These are phyloP conservation scores for Fusarium nodosum DNA, from an alignment of 2,329 filamentous ascomycete species.

Conservation along the genomic window DNA sequence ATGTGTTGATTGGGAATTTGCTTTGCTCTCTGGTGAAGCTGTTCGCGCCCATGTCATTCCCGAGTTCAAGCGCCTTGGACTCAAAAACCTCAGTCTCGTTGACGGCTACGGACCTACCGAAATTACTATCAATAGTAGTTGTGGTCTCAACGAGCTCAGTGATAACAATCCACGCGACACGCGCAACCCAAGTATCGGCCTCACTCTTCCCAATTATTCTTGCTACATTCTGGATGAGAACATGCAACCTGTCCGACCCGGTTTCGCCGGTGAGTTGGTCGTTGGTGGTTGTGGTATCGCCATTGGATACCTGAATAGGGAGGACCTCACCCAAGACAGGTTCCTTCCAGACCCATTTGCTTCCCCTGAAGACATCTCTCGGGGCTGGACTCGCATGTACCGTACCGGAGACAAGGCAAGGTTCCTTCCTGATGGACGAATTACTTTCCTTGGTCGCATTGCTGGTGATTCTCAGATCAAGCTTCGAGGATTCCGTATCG, in stretches of 20 bases:
- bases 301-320: constrained; percentile 7
- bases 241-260: constrained; percentile 3
- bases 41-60: constrained; percentile 3
- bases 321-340: background rate
- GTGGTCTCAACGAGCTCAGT: constrained; percentile 2
- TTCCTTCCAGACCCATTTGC: constrained; percentile 10
- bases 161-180: background rate
- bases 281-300: constrained; percentile 5
- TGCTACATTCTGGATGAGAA: constrained; percentile 9
- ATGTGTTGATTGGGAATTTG: constrained; percentile 7
- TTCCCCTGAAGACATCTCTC: background rate
- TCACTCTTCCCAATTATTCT: constrained; percentile 10
- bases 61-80: constrained; percentile 5
- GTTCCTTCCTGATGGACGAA: constrained; percentile 1
- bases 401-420: constrained; percentile 14
- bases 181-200: constrained; percentile 5
- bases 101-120: constrained; percentile 11
- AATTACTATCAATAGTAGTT: constrained; percentile 4
- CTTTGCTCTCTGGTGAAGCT: constrained; percentile 4
- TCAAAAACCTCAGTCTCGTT: background rate
- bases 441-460: constrained; percentile 6
- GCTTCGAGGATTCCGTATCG: constrained; percentile 19
- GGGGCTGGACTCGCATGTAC: constrained; percentile 6
- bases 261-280: constrained; percentile 6
- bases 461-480: constrained; percentile 12